phyloP scores from a whole-genome alignment of 2,329 filamentous ascomycete genomes.

The Spiromastix sp. region DNA sequence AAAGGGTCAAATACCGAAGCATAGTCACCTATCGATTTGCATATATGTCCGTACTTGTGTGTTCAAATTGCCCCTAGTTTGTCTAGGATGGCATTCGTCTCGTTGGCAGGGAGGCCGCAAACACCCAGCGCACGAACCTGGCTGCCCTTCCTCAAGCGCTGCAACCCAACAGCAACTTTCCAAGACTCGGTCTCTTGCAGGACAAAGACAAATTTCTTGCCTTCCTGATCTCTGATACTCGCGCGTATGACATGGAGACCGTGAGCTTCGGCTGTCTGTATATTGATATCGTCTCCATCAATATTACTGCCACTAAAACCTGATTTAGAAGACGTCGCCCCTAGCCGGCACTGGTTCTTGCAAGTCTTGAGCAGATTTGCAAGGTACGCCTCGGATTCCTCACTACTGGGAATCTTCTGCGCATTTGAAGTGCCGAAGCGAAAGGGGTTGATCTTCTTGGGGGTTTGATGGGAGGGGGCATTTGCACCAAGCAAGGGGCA shows the following conservation, averaged over 20 bases:
- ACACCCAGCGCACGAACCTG: slow-evolving; percentile 46
- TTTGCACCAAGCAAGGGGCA: slow-evolving; percentile 51
- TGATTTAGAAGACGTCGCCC: slow-evolving; percentile 27
- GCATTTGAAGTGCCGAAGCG: slow-evolving; percentile 39
- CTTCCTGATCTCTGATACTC: slow-evolving; percentile 48
- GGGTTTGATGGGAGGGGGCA: slow-evolving; percentile 17
- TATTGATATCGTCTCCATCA: slow-evolving; percentile 12
- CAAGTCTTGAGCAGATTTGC: slow-evolving; percentile 53
- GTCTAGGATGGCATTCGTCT: slow-evolving; percentile 30
- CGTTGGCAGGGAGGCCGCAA: slow-evolving; percentile 39
- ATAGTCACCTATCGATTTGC: no score
- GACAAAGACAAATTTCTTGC: slow-evolving; percentile 52
- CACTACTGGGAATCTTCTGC: slow-evolving; percentile 45
- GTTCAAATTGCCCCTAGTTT: slow-evolving; percentile 29
- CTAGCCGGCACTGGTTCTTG: slow-evolving; percentile 51
- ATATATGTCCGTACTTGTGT: no score
- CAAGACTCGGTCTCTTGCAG: slow-evolving; percentile 49
- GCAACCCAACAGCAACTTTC: slow-evolving; percentile 51
- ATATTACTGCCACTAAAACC: slow-evolving; percentile 16
- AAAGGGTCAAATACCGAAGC: no score
- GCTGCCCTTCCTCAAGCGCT: slow-evolving; percentile 45
- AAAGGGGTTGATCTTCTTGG: slow-evolving; percentile 22
- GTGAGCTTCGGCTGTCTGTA: slow-evolving; percentile 34
- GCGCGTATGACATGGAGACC: slow-evolving; percentile 49
- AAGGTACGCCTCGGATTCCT: slow-evolving; percentile 58